phyloP scores from a whole-genome alignment of 768 basidiomycete species.

The Calocera cornea region DNA sequence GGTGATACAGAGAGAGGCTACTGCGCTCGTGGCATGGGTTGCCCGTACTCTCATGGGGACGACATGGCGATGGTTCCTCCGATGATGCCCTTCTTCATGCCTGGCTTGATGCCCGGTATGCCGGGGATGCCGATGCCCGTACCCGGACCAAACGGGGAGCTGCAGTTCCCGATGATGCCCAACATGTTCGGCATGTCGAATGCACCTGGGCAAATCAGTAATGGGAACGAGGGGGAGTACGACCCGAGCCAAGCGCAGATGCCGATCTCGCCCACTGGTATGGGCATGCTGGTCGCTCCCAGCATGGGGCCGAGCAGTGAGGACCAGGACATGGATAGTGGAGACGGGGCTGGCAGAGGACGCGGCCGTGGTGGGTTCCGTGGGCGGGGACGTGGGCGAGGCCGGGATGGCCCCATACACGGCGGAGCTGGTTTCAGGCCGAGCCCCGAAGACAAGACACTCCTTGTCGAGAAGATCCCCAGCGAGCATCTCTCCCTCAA shows the following conservation, averaged over 20 bases:
- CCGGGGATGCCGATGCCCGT: conserved; percentile 31
- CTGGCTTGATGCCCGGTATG: conserved; percentile 54
- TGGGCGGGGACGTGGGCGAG: conserved; percentile 32
- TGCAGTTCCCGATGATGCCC: conserved; percentile 3
- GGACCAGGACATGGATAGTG: not conserved
- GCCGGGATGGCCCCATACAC: conserved; percentile 27
- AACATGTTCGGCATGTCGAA: not conserved
- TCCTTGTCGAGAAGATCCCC: conserved; percentile 92
- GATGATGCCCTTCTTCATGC: conserved; percentile 32
- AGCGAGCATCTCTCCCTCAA: conserved; percentile 65
- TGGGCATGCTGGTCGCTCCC: not conserved
- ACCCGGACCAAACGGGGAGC: not conserved
- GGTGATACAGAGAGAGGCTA: conserved; percentile 65
- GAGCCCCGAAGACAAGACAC: conserved; percentile 47
- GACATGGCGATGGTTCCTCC: conserved; percentile 35
- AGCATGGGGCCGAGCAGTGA: not conserved
- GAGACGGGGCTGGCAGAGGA: conserved; percentile 10
- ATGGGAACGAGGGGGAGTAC: not conserved
- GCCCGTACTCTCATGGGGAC: conserved; percentile 87
- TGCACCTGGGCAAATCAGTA: not conserved
- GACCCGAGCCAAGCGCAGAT: not conserved
- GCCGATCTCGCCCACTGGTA: not conserved
- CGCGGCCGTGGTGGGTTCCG: conserved; percentile 27
- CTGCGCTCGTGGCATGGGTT: conserved; percentile 74
- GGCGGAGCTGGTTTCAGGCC: not conserved